Evolutionary conservation across 148 eudicot species (phyloP).

Genomic region (Rhododendron kiyosumense): DNA sequence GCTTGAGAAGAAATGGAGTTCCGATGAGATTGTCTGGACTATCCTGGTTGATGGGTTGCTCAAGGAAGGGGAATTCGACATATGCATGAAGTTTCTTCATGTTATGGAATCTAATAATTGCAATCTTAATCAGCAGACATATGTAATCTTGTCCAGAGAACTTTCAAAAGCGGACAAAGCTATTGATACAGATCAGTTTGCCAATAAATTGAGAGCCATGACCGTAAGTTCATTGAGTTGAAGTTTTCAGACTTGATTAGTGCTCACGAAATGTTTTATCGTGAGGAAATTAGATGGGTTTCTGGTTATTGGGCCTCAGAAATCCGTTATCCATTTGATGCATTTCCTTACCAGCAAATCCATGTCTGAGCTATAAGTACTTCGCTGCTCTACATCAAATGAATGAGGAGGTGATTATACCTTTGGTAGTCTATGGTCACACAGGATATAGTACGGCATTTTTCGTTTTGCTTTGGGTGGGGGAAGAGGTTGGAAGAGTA

Average conservation of each 20-base stretch:
- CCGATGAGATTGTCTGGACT: conserved; percentile 70
- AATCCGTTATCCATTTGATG: neutral
- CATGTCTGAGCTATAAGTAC: neutral
- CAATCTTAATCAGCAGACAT: conserved; percentile 36
- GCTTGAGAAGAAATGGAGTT: conserved; percentile 52
- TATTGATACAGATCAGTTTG: conserved; percentile 20
- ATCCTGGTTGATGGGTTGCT: conserved; percentile 64
- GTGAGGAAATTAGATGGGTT: neutral
- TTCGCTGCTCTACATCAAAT: conserved; percentile 1
- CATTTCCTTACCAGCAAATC: neutral
- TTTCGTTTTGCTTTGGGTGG: neutral
- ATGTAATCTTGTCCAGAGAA: conserved; percentile 48
- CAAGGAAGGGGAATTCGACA: conserved; percentile 33
- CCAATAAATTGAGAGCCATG: conserved; percentile 21
- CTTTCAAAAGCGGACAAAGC: conserved; percentile 41
- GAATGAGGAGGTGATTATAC: neutral
- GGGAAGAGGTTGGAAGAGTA: neutral
- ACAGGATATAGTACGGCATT: neutral
- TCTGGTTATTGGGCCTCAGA: neutral
- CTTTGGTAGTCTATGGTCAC: neutral
- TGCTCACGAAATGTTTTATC: neutral
- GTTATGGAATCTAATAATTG: conserved; percentile 41
- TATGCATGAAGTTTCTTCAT: conserved; percentile 51
- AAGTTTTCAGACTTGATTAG: neutral
- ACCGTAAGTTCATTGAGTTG: conserved; percentile 6